A percentile compares a stretch with the other conserved stretches of the same genome.
These are phyloP conservation scores for Zalerion maritima DNA, from an alignment of 495 filamentous ascomycete genomes.

Conservation along the genomic window DNA sequence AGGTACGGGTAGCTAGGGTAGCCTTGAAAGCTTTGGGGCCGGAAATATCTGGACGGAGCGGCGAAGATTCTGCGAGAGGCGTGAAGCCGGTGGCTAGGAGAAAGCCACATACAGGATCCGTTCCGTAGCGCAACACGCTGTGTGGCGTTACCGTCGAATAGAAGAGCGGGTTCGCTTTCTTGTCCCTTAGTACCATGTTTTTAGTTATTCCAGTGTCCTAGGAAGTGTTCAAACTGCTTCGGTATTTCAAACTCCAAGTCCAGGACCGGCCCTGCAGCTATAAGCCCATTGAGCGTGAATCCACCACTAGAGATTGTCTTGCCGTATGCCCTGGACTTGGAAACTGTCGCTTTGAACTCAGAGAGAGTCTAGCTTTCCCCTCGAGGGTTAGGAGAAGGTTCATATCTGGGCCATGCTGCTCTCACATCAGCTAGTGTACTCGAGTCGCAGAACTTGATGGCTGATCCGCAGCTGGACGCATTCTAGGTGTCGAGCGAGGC, in stretches of 20 bases:
- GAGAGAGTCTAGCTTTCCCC: too few species aligned
- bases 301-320: neutral
- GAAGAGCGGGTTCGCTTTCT: constrained; percentile 14
- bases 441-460: constrained; percentile 14
- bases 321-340: too few species aligned
- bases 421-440: constrained; percentile 9
- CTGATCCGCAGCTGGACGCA: constrained; percentile 10
- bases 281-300: constrained; percentile 1
- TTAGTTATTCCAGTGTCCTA: constrained; percentile 6
- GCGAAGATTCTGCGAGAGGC: constrained; percentile 5
- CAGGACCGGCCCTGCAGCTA: constrained; percentile 5
- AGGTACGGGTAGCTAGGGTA: constrained; percentile 11
- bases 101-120: constrained; percentile 16
- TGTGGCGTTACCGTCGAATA: constrained; percentile 5
- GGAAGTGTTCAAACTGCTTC: constrained; percentile 1
- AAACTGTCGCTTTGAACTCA: too few species aligned
- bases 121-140: constrained; percentile 10
- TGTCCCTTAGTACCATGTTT: neutral
- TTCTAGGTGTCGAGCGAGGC: constrained; percentile 11
- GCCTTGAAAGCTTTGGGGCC: neutral
- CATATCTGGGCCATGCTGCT: constrained; percentile 13
- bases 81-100: constrained; percentile 13
- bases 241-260: neutral
- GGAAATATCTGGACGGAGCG: constrained; percentile 5
- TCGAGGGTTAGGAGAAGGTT: too few species aligned